Conservation (phyloP, 1,284 basidiomycete species). For the Athelia sp. region DNA sequence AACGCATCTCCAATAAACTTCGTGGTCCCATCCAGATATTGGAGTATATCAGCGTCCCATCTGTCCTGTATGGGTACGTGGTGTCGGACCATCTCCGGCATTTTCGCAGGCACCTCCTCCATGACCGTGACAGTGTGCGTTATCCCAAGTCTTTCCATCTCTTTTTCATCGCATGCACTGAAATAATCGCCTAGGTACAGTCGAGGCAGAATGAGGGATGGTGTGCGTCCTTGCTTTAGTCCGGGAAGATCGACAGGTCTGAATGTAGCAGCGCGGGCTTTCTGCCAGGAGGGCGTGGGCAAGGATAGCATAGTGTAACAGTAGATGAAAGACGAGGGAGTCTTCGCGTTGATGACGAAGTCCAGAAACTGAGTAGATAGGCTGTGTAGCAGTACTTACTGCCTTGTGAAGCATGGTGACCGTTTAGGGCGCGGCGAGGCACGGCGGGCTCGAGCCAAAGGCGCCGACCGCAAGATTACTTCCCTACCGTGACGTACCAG, state of each 20-base stretch:
- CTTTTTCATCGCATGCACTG: constrained; percentile 43
- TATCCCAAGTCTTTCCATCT: constrained; percentile 49
- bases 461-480: no score
- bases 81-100: constrained; percentile 40
- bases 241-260: not conserved
- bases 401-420: no score
- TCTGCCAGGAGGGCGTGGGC: constrained; percentile 1
- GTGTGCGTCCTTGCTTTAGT: constrained; percentile 23
- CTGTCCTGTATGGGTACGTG: constrained; percentile 56
- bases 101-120: constrained; percentile 41
- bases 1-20: constrained; percentile 58
- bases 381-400: no score
- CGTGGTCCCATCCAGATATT: constrained; percentile 58
- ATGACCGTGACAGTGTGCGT: constrained; percentile 68
- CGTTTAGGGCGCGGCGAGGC: no score
- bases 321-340: no score
- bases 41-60: constrained; percentile 48
- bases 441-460: no score
- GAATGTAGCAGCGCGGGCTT: not conserved
- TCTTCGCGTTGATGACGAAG: no score
- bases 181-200: constrained; percentile 62
- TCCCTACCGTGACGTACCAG: no score
- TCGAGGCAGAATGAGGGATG: constrained; percentile 51
- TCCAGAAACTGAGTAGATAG: no score
- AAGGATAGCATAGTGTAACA: constrained; percentile 2